Evolutionary conservation across 176 grass and related monocot species (phyloP).

Genomic region (Oryza glumipatula): DNA sequence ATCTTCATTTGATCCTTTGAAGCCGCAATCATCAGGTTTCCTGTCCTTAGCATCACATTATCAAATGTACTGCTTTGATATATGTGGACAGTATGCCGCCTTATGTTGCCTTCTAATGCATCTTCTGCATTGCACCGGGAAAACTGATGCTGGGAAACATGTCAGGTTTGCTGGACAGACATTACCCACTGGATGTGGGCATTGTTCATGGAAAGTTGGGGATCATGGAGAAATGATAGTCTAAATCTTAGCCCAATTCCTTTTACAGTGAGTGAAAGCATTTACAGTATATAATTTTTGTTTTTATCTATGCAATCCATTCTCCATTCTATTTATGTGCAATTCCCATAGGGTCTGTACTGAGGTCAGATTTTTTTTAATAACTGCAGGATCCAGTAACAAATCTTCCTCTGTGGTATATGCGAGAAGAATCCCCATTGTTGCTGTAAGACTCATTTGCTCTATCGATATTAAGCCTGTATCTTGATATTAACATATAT

Average conservation of each 20-base stretch:
- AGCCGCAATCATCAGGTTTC: conserved; percentile 7
- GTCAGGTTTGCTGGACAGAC: conserved; percentile 82
- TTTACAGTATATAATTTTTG: conserved; percentile 2
- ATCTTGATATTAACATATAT: conserved; percentile 6
- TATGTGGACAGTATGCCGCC: not conserved
- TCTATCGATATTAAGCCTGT: conserved; percentile 9
- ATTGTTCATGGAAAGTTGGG: conserved; percentile 87
- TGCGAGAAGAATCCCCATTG: conserved; percentile 57
- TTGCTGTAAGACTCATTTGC: conserved; percentile 65
- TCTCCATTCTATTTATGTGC: conserved; percentile 4
- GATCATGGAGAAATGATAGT: conserved; percentile 74
- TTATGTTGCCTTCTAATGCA: not conserved
- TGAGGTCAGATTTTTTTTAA: conserved; percentile 44
- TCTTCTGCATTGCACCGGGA: conserved; percentile 16
- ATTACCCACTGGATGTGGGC: conserved; percentile 93
- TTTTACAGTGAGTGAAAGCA: conserved; percentile 63
- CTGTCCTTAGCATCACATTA: not conserved
- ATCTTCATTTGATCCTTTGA: conserved; percentile 19
- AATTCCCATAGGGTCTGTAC: not conserved
- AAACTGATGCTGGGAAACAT: conserved; percentile 22
- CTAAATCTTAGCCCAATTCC: conserved; percentile 83
- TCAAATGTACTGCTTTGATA: conserved; percentile 7
- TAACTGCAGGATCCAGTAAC: conserved; percentile 93
- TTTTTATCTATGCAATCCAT: conserved; percentile 8
- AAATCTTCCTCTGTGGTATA: conserved; percentile 78